Evolutionary conservation across 805 yeast species (phyloP).

Genomic region (Lipomyces mesembrius): DNA sequence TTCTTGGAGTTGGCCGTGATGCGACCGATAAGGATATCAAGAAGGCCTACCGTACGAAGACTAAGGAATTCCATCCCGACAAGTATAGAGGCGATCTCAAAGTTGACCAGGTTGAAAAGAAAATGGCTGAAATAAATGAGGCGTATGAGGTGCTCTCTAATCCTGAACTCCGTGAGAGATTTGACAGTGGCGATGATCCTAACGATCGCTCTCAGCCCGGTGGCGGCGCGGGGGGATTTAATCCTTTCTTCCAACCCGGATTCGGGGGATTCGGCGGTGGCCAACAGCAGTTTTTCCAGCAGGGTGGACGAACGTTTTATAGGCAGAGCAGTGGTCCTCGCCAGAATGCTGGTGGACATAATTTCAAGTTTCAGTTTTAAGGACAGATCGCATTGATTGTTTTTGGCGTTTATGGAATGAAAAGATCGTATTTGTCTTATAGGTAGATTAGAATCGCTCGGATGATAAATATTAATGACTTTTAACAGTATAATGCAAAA

Average conservation of each 20-base stretch:
- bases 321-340: constrained; percentile 10
- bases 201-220: constrained; percentile 40
- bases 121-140: constrained; percentile 90
- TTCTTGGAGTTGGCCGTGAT: constrained; percentile 65
- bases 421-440: not conserved
- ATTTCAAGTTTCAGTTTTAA: constrained; percentile 16
- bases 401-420: not conserved
- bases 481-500: not conserved
- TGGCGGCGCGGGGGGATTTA: constrained; percentile 18
- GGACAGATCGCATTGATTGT: not conserved
- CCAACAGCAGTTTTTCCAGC: constrained; percentile 24
- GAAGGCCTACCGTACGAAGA: constrained; percentile 76
- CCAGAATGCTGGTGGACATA: constrained; percentile 11
- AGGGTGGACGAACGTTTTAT: constrained; percentile 21
- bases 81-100: constrained; percentile 74
- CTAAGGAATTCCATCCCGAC: constrained; percentile 89
- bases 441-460: not conserved
- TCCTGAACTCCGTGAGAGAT: constrained; percentile 63
- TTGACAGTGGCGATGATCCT: constrained; percentile 67
- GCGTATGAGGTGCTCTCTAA: constrained; percentile 87
- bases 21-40: constrained; percentile 77
- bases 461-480: not conserved
- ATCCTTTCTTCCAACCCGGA: constrained; percentile 22
- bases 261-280: constrained; percentile 17
- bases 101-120: constrained; percentile 70